Percentiles rank a stretch among this genome's conserved stretches.
phyloP scores from a whole-genome alignment of 2,329 filamentous ascomycete genomes.

The Trichoderma atroviride region DNA sequence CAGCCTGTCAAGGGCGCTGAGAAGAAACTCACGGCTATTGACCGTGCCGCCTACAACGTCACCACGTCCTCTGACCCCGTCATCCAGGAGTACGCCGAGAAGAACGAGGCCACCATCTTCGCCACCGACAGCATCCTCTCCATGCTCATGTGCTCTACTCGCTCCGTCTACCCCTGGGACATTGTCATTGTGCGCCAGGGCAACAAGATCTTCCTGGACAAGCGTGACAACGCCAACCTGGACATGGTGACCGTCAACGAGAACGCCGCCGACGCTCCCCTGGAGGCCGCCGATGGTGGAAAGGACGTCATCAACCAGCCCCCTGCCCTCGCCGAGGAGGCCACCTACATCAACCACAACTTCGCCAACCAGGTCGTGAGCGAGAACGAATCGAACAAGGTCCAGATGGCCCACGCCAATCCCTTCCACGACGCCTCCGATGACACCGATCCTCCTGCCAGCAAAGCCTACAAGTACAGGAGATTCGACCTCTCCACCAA shows the following conservation, averaged over 20 bases:
- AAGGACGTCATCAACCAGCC: conserved; percentile 96
- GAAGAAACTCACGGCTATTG: conserved; percentile 83
- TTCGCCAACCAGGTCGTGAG: conserved; percentile 94
- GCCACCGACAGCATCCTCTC: conserved; percentile 96
- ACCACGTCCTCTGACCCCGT: conserved; percentile 95
- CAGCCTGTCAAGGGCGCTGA: conserved; percentile 85
- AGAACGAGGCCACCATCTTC: conserved; percentile 94
- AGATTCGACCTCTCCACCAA: conserved; percentile 94
- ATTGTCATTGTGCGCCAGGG: conserved; percentile 90
- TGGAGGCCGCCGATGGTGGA: conserved; percentile 88
- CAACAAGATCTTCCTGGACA: conserved; percentile 98
- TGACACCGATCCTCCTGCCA: conserved; percentile 90
- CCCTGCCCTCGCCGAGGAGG: conserved; percentile 89
- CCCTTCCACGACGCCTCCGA: conserved; percentile 96
- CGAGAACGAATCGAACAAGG: conserved; percentile 77
- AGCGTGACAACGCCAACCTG: conserved; percentile 90
- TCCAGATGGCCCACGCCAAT: conserved; percentile 85
- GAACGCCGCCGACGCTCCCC: conserved; percentile 91
- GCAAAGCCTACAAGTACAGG: conserved; percentile 98
- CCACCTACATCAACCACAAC: conserved; percentile 99
- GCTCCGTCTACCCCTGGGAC: conserved; percentile 98
- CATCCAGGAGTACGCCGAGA: conserved; percentile 95
- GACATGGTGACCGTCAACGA: conserved; percentile 99
- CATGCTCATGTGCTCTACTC: conserved; percentile 98
- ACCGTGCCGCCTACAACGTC: conserved; percentile 97